phyloP scores from a whole-genome alignment of 2,329 filamentous ascomycete species.

The Oidium heveae region DNA sequence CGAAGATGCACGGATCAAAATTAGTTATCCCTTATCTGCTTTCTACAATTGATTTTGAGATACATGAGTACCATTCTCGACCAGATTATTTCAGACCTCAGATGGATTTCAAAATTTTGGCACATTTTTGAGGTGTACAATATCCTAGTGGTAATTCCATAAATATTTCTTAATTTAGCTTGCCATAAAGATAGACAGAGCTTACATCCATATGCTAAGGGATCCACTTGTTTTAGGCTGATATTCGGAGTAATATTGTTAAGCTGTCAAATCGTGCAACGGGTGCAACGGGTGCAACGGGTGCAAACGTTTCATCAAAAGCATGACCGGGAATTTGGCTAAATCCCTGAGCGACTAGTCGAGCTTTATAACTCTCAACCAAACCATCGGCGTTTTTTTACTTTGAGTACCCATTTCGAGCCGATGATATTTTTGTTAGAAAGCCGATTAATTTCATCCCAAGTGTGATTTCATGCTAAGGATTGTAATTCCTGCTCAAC shows the following conservation, averaged over 20 bases:
- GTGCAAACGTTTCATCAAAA: background rate
- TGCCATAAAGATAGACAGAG: background rate
- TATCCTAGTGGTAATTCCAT: background rate
- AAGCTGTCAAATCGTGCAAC: too few relatives aligned
- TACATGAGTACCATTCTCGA: background rate
- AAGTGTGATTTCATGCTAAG: background rate
- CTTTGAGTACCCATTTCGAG: background rate
- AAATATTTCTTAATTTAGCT: background rate
- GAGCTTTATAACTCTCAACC: too few relatives aligned
- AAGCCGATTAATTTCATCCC: background rate
- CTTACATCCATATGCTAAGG: too few relatives aligned
- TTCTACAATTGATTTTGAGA: background rate
- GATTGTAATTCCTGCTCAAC: too few relatives aligned
- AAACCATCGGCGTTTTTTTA: background rate
- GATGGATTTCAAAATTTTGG: background rate
- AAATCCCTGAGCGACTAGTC: slow-evolving; percentile 1
- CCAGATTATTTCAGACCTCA: background rate
- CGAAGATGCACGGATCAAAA: background rate
- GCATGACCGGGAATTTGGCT: background rate
- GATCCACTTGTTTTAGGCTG: too few relatives aligned
- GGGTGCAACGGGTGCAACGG: too few relatives aligned
- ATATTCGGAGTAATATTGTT: too few relatives aligned
- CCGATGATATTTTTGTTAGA: background rate
- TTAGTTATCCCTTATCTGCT: background rate
- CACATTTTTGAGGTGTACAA: background rate